phyloP scores from a whole-genome alignment of 331 rosid genomes.

The Quercus phellos region DNA sequence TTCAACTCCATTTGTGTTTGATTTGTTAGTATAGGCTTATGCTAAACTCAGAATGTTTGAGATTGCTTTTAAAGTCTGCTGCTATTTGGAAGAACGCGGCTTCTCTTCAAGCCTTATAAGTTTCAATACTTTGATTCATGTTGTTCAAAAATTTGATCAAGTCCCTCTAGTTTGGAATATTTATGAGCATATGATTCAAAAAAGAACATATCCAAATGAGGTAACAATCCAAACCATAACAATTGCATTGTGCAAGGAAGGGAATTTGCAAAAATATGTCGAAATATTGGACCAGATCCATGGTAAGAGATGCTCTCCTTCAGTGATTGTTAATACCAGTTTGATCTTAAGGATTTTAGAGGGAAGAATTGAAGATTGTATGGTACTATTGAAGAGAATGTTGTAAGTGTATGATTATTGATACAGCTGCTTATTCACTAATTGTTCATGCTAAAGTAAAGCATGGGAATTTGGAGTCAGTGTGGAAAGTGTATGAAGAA shows the following conservation, averaged over 20 bases:
- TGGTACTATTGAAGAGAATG: conserved; percentile 58
- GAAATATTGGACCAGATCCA: conserved; percentile 50
- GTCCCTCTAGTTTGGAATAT: conserved; percentile 49
- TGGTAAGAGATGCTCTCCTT: conserved; percentile 47
- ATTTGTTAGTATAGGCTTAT: conserved; percentile 51
- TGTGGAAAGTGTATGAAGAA: conserved; percentile 42
- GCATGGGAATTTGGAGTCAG: conserved; percentile 38
- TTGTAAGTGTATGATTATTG: conserved; percentile 61
- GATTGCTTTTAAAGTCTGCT: conserved; percentile 45
- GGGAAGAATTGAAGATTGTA: conserved; percentile 43
- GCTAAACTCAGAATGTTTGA: conserved; percentile 48
- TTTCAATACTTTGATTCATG: conserved; percentile 57
- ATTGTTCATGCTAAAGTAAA: conserved; percentile 44
- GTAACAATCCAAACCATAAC: conserved; percentile 49
- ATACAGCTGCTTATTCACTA: conserved; percentile 55
- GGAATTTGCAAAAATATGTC: conserved; percentile 41
- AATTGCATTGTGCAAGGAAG: conserved; percentile 67
- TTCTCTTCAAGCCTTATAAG: conserved; percentile 39
- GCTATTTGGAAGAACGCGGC: conserved; percentile 42
- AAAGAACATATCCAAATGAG: conserved; percentile 46
- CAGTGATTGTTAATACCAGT: conserved; percentile 49
- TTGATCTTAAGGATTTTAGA: conserved; percentile 46
- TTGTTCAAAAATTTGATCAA: conserved; percentile 39
- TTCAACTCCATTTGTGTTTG: conserved; percentile 54
- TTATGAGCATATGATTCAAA: conserved; percentile 65